These are phyloP conservation scores for Suhomyces panamericanus DNA, from an alignment of 1,139 yeast species.

Conservation along the genomic window DNA sequence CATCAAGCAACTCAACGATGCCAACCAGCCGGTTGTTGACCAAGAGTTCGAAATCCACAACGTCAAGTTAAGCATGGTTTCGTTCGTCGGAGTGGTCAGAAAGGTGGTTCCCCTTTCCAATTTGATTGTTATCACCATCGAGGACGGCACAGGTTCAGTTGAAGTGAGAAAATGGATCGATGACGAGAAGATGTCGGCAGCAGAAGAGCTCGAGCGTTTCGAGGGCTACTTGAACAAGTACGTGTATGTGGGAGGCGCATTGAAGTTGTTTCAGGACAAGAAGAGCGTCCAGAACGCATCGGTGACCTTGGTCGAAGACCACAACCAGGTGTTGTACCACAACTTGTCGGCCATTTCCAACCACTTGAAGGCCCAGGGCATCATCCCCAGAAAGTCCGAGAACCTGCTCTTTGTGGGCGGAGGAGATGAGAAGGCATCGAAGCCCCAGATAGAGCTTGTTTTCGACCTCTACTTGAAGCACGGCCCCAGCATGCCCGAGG, in stretches of 20 bases:
- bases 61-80: conserved; percentile 58
- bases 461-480: conserved; percentile 51
- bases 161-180: conserved; percentile 74
- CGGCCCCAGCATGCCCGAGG: conserved; percentile 64
- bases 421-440: conserved; percentile 18
- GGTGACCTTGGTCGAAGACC: conserved; percentile 61
- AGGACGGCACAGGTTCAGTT: conserved; percentile 82
- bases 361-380: conserved; percentile 56
- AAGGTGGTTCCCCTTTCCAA: conserved; percentile 57
- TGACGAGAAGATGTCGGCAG: conserved; percentile 41
- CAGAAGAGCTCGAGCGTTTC: conserved; percentile 35
- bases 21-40: conserved; percentile 67
- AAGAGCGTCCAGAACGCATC: conserved; percentile 66
- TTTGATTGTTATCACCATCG: conserved; percentile 57
- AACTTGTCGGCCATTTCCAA: conserved; percentile 68
- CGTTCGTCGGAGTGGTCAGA: conserved; percentile 67
- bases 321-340: conserved; percentile 77
- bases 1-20: conserved; percentile 71
- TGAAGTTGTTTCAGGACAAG: conserved; percentile 69
- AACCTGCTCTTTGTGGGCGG: conserved; percentile 20
- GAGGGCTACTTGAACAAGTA: conserved; percentile 42
- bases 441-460: conserved; percentile 44
- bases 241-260: conserved; percentile 69
- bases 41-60: conserved; percentile 72
- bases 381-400: conserved; percentile 17